Base-by-base conservation (phyloP, 164 flowering plant species). In the Nymphaea colorata region DNA sequence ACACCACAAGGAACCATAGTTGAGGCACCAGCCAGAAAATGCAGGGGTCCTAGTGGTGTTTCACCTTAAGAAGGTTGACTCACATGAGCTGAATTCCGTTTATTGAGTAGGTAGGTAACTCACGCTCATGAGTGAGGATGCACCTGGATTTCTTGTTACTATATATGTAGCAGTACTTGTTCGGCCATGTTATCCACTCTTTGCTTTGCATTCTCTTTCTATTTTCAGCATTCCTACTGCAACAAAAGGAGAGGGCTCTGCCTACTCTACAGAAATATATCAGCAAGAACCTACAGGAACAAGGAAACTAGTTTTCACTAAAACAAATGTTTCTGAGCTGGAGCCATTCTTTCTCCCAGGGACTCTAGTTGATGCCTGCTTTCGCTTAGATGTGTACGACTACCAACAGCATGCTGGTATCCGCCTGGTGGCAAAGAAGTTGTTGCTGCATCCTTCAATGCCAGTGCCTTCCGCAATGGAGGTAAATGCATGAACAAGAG, bases 361-460 rank as follows among this genome's bases (percentile, higher is more conserved):
- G 61, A 74, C 74, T 60, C 67, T 75, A 2, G 65, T 94, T 41
- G 97, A 90, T 74, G 89, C 85, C 17, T 86, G 69, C 70, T 77
- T 94, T 76, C 78, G 87, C 63, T 66, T 94, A 70, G 96, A 82
- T 66, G 77, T 80, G 43, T 93, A 87, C 69, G 97, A 87, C 78
- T 91, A 83, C 76, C 89, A 81, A 65, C 87, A 84, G 74, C 73
- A 59, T 72, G 93, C 96, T 42, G 97, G 98, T 68, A 84, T 93
- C 59, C 80, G 92, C 51, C 57, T 78, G 66, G 81, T 78, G n/a
- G 78, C 78, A 0, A 81, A 82, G 17, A 82, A 78, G 69, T 67
- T 86, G 74, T 51, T 1, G 1, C 36, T 25, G 36, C 36, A 25
- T 25, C 36, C 36, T 25, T 25, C 36, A 25, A 25, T 25, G 36